phyloP scores from a whole-genome alignment of 2,329 filamentous ascomycete species.

The Hypoxylon sp. region DNA sequence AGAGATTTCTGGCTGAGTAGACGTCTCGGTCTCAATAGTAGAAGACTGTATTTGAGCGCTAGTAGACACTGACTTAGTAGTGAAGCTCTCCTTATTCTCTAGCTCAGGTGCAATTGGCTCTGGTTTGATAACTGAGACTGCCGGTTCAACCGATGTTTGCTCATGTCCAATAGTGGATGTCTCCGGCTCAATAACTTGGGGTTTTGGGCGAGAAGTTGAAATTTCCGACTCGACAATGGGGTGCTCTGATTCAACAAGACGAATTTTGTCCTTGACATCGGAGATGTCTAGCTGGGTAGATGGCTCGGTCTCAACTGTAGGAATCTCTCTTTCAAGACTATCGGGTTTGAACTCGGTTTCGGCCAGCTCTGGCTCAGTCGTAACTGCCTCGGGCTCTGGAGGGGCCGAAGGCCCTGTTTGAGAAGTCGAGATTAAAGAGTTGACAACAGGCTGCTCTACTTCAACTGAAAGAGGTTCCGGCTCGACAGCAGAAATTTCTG shows the following conservation, averaged over 20 bases:
- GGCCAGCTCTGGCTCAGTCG: background rate
- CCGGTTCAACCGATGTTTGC: background rate
- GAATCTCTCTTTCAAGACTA: background rate
- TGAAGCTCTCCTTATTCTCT: background rate
- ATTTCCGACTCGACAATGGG: background rate
- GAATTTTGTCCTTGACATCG: background rate
- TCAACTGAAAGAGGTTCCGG: constrained; percentile 1
- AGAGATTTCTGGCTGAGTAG: background rate
- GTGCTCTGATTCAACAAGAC: background rate
- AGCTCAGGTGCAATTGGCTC: background rate
- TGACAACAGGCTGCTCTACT: background rate
- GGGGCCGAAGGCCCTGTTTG: background rate
- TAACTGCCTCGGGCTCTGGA: background rate
- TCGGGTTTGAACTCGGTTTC: background rate
- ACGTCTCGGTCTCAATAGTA: background rate
- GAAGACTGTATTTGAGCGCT: constrained; percentile 3
- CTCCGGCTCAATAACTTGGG: background rate
- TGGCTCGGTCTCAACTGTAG: background rate
- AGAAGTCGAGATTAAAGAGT: background rate
- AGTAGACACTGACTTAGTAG: background rate
- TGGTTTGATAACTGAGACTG: background rate
- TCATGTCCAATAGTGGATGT: background rate
- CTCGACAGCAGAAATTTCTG: background rate
- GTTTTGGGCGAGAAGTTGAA: background rate
- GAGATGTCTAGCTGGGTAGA: background rate